Percentiles rank a stretch among this genome's conserved stretches.
Conservation (phyloP, 1,139 yeast species). For the Yamadazyma pseudoaaseri region DNA sequence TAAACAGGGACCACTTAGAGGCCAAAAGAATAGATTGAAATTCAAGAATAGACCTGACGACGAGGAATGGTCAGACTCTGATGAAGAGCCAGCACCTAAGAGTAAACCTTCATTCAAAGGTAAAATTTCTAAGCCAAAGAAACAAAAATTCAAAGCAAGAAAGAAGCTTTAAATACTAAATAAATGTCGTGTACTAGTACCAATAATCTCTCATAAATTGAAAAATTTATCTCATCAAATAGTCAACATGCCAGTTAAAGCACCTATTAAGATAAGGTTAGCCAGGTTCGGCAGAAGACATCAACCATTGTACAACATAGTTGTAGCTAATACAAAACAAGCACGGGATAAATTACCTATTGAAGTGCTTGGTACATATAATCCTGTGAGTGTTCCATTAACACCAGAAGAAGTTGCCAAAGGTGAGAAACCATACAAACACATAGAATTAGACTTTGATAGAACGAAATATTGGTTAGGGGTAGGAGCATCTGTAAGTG, state of each 20-base stretch:
- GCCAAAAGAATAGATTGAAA: slow-evolving; percentile 87
- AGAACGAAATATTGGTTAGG: slow-evolving; percentile 98
- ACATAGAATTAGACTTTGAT: slow-evolving; percentile 78
- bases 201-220: slow-evolving; percentile 1
- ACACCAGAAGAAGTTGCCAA: slow-evolving; percentile 53
- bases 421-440: slow-evolving; percentile 68
- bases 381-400: slow-evolving; percentile 76
- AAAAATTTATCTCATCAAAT: slow-evolving; percentile 13
- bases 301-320: slow-evolving; percentile 88
- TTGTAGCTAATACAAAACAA: slow-evolving; percentile 70
- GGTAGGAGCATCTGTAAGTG: slow-evolving; percentile 97
- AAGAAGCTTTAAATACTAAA: slow-evolving; percentile 46
- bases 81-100: slow-evolving; percentile 16
- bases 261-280: slow-evolving; percentile 59
- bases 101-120: slow-evolving; percentile 18
- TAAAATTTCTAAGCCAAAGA: slow-evolving; percentile 39
- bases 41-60: slow-evolving; percentile 64
- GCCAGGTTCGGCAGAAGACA: slow-evolving; percentile 92
- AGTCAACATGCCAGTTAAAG: slow-evolving; percentile 15
- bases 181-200: background rate
- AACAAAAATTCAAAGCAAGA: slow-evolving; percentile 54
- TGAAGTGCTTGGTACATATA: slow-evolving; percentile 92
- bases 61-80: slow-evolving; percentile 55
- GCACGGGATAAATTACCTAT: slow-evolving; percentile 86
- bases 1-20: slow-evolving; percentile 87